phyloP scores from a whole-genome alignment of 495 filamentous ascomycete genomes.

The Aspergillus funiculosus region DNA sequence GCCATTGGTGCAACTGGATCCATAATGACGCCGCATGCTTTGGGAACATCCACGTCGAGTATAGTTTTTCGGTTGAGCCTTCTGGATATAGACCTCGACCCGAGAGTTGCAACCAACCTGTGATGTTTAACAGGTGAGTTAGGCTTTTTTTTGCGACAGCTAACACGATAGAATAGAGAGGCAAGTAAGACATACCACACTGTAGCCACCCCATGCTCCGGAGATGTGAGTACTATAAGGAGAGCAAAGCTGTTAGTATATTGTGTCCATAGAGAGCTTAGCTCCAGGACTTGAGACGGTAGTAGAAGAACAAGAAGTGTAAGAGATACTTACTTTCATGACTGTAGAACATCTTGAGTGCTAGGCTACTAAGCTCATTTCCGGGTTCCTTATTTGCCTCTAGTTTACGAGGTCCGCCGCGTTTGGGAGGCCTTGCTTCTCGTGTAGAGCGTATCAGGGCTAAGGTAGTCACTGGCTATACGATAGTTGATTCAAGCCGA shows the following conservation, averaged over 20 bases:
- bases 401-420: too few relatives aligned
- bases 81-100: conserved; percentile 63
- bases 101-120: conserved; percentile 90
- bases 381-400: too few relatives aligned
- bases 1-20: conserved; percentile 84
- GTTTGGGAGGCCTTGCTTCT: neutral
- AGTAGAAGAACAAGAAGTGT: neutral
- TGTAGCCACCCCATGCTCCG: conserved; percentile 86
- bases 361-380: neutral
- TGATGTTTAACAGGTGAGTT: conserved; percentile 2
- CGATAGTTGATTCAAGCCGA: too few relatives aligned
- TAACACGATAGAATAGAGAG: too few relatives aligned
- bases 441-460: neutral
- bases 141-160: neutral
- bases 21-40: conserved; percentile 81
- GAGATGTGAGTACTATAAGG: conserved; percentile 70
- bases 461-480: too few relatives aligned
- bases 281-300: neutral
- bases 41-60: conserved; percentile 75
- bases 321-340: conserved; percentile 67
- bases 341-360: conserved; percentile 75
- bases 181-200: conserved; percentile 60
- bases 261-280: neutral
- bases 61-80: conserved; percentile 85
- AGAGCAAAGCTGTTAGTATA: conserved; percentile 13